These are phyloP conservation scores for Heritiera fomes DNA, from an alignment of 345 rosid species.

Conservation along the genomic window DNA sequence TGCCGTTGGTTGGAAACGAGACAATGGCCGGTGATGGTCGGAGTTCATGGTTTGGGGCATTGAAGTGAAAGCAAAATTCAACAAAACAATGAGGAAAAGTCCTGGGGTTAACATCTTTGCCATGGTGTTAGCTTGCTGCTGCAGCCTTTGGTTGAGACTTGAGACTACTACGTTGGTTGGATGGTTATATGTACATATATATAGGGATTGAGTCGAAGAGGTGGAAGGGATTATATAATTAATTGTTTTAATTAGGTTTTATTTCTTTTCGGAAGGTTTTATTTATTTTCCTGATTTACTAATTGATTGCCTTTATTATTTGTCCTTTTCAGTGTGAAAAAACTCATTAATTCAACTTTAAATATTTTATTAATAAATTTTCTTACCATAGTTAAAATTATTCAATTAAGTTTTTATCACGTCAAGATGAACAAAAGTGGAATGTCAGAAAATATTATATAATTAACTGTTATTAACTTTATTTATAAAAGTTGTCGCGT, in stretches of 20 bases:
- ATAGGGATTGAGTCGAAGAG: background rate
- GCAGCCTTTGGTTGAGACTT: background rate
- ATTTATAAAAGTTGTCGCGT: too few relatives aligned
- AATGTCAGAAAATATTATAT: too few relatives aligned
- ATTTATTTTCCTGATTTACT: background rate
- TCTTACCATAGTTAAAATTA: too few relatives aligned
- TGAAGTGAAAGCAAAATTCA: background rate
- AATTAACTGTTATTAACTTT: too few relatives aligned
- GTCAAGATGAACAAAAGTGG: too few relatives aligned
- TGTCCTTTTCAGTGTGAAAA: too few relatives aligned
- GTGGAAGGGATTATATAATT: background rate
- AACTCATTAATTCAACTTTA: too few relatives aligned
- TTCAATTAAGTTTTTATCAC: too few relatives aligned
- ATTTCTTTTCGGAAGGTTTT: background rate
- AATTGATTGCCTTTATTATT: too few relatives aligned
- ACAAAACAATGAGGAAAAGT: background rate
- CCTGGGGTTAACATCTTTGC: background rate
- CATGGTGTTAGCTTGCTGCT: background rate
- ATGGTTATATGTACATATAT: too few relatives aligned
- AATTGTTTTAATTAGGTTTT: background rate
- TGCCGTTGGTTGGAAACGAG: background rate
- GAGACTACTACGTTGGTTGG: background rate
- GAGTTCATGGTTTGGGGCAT: background rate
- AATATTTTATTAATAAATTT: too few relatives aligned
- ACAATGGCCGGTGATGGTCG: background rate